Conservation (phyloP, 495 filamentous ascomycete species). For the Neurospora sublineolata region DNA sequence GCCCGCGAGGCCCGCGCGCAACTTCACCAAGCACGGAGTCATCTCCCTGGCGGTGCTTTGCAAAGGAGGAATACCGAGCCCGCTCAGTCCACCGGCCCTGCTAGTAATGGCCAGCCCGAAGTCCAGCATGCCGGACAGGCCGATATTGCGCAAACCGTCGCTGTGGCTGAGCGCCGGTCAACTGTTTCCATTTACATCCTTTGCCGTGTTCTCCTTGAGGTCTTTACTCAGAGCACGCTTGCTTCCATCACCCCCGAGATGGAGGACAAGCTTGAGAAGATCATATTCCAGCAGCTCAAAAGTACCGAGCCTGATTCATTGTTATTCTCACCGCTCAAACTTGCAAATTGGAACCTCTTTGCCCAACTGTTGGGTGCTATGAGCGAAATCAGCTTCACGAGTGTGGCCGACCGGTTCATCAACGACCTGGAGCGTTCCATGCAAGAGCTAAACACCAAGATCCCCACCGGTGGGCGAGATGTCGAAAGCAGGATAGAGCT, state of each 20-base stretch:
- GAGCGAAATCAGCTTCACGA: slow-evolving; percentile 81
- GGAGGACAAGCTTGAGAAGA: slow-evolving; percentile 81
- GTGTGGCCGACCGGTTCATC: slow-evolving; percentile 71
- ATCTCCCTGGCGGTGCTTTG: slow-evolving; percentile 19
- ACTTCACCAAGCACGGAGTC: slow-evolving; percentile 47
- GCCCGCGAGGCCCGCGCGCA: slow-evolving; percentile 43
- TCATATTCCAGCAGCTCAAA: slow-evolving; percentile 87
- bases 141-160: slow-evolving; percentile 29
- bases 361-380: slow-evolving; percentile 85
- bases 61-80: slow-evolving; percentile 40
- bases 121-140: not conserved
- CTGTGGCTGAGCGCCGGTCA: slow-evolving; percentile 72
- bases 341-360: slow-evolving; percentile 92
- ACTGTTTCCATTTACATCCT: slow-evolving; percentile 90
- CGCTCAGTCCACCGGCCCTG: slow-evolving; percentile 19
- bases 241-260: slow-evolving; percentile 74
- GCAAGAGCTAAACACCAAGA: slow-evolving; percentile 57
- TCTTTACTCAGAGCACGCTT: slow-evolving; percentile 79
- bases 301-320: slow-evolving; percentile 77
- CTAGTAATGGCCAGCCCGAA: slow-evolving; percentile 7
- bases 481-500: slow-evolving; percentile 71
- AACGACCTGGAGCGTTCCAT: slow-evolving; percentile 66
- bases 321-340: slow-evolving; percentile 61
- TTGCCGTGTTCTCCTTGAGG: slow-evolving; percentile 85
- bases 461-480: slow-evolving; percentile 42